These are phyloP conservation scores for Camptophora hylomeconis DNA, from an alignment of 2,329 filamentous ascomycete genomes.

Conservation along the genomic window DNA sequence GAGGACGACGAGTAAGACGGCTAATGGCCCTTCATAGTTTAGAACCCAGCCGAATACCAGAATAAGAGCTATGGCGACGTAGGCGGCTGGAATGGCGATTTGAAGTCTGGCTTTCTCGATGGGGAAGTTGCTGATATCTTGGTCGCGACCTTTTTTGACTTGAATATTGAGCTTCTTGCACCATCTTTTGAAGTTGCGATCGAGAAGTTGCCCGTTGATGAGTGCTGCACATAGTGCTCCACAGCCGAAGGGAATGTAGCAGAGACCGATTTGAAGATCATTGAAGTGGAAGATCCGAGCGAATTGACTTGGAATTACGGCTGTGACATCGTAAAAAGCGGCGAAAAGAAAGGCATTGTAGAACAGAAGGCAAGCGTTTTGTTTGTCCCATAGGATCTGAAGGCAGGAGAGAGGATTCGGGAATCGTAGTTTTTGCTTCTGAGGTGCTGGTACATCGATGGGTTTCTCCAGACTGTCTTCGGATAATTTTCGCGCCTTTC, in stretches of 20 bases:
- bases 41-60: constrained; percentile 28
- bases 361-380: constrained; percentile 25
- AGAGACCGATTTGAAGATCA: constrained; percentile 33
- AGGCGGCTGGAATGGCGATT: constrained; percentile 22
- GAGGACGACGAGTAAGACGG: constrained; percentile 22
- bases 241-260: constrained; percentile 20
- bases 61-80: constrained; percentile 16
- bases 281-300: constrained; percentile 33
- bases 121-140: constrained; percentile 39
- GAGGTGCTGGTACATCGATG: constrained; percentile 1
- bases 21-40: constrained; percentile 20
- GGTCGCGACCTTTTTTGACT: constrained; percentile 44
- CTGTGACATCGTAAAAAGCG: constrained; percentile 34
- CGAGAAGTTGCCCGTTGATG: constrained; percentile 40
- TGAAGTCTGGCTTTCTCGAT: constrained; percentile 30
- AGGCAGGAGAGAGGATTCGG: constrained; percentile 32
- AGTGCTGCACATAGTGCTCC: constrained; percentile 19
- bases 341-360: constrained; percentile 33
- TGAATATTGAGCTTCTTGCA: constrained; percentile 48
- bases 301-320: constrained; percentile 34
- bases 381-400: constrained; percentile 24
- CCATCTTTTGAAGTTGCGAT: constrained; percentile 61
- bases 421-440: constrained; percentile 16
- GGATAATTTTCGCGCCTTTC: constrained; percentile 9
- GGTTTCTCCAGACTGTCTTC: background rate